Conservation (phyloP, 345 rosid genomes). For the Moringa oleifera region DNA sequence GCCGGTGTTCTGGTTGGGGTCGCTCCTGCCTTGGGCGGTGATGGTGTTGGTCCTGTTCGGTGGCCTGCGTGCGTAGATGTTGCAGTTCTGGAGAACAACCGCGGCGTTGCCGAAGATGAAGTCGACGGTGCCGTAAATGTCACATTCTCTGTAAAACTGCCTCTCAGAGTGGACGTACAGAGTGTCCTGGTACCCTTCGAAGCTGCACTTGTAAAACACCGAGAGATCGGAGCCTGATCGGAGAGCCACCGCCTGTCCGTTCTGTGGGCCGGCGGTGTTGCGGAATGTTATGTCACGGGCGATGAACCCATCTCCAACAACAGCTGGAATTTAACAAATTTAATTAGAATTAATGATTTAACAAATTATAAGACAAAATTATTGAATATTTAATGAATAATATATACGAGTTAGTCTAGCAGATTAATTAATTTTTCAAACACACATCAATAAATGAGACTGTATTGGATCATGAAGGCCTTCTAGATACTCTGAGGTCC, state of each 20-base stretch:
- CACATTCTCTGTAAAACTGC: conserved; percentile 59
- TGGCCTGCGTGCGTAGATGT: conserved; percentile 46
- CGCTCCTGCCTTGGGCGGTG: conserved; percentile 54
- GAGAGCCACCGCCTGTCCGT: conserved; percentile 67
- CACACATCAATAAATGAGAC: too few species aligned
- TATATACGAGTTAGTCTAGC: too few species aligned
- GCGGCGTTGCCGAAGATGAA: conserved; percentile 69
- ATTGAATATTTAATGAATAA: too few species aligned
- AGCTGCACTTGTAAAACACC: conserved; percentile 53
- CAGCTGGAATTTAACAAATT: conserved; percentile 33
- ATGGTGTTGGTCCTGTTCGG: conserved; percentile 33
- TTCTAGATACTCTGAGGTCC: too few species aligned
- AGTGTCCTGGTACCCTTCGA: conserved; percentile 66
- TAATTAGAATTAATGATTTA: too few species aligned
- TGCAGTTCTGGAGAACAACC: conserved; percentile 44
- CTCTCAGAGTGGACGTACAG: conserved; percentile 60
- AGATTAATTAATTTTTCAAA: too few species aligned
- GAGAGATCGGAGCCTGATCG: conserved; percentile 68
- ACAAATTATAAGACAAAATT: too few species aligned
- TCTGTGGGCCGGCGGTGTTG: conserved; percentile 63
- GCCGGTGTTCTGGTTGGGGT: conserved; percentile 63
- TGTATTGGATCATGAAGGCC: too few species aligned
- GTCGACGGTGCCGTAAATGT: conserved; percentile 54
- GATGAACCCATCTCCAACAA: conserved; percentile 51
- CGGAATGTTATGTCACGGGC: conserved; percentile 57